phyloP scores from a whole-genome alignment of 768 basidiomycete genomes.

The Cystofilobasidium bisporidii region DNA sequence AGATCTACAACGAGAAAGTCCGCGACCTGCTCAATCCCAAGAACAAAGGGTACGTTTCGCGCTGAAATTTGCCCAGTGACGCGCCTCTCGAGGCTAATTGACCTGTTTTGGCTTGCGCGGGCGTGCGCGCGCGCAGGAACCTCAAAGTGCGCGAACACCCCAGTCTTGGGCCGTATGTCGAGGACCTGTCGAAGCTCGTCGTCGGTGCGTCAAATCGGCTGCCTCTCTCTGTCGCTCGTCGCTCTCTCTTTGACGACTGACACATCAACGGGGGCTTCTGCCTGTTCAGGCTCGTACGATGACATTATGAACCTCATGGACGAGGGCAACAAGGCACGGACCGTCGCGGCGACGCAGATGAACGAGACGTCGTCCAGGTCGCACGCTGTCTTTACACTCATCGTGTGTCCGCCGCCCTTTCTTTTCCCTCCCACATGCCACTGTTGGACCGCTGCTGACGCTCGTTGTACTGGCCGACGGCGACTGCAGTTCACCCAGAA shows the following conservation, averaged over 20 bases:
- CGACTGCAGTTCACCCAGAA: conserved; percentile 72
- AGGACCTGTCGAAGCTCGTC: conserved; percentile 86
- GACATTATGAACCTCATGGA: conserved; percentile 99
- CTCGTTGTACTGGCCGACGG: too few species aligned
- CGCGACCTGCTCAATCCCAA: conserved; percentile 94
- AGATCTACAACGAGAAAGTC: conserved; percentile 91
- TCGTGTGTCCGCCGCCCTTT: conserved; percentile 26
- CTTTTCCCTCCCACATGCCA: too few species aligned
- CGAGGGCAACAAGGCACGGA: conserved; percentile 96
- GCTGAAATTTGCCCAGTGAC: not conserved
- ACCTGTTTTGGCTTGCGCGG: not conserved
- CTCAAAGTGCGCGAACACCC: conserved; percentile 96
- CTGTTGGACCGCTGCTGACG: too few species aligned
- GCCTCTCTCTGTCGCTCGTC: not conserved
- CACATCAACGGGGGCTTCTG: too few species aligned
- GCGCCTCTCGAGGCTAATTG: not conserved
- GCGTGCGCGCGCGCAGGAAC: conserved; percentile 43
- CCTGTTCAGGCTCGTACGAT: conserved; percentile 53
- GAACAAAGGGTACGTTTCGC: conserved; percentile 56
- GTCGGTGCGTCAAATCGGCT: conserved; percentile 54
- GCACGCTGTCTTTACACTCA: conserved; percentile 92
- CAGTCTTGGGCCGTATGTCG: conserved; percentile 79
- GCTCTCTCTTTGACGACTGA: too few species aligned
- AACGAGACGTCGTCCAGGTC: conserved; percentile 98
- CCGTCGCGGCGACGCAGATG: conserved; percentile 98